phyloP scores from a whole-genome alignment of 148 eudicot species.

The Chenopodium formosanum region DNA sequence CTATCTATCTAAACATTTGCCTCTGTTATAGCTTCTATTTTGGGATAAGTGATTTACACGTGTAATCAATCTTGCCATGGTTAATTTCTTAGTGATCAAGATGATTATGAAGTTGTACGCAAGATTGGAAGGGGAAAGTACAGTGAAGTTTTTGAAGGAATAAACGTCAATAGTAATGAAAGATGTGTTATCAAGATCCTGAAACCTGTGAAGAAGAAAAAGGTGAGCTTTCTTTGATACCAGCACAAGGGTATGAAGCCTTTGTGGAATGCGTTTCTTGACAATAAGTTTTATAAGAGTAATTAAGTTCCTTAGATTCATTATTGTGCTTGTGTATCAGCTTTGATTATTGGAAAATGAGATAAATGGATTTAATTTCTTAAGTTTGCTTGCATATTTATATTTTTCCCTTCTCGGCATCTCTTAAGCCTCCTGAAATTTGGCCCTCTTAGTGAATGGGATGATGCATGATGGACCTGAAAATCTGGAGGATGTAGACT shows the following conservation, averaged over 20 bases:
- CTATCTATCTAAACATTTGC: background rate
- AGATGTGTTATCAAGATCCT: constrained; percentile 86
- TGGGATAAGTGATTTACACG: constrained; percentile 14
- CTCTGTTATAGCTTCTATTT: constrained; percentile 9
- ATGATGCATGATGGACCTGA: background rate
- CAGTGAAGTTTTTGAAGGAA: constrained; percentile 97
- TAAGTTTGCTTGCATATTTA: background rate
- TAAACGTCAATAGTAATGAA: constrained; percentile 80
- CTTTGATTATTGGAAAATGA: background rate
- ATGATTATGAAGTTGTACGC: constrained; percentile 97
- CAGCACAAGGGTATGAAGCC: background rate
- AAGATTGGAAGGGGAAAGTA: constrained; percentile 98
- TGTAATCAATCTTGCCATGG: constrained; percentile 19
- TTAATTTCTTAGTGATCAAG: constrained; percentile 66
- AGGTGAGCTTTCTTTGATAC: constrained; percentile 46
- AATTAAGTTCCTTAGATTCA: background rate
- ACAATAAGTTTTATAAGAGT: background rate
- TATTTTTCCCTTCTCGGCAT: background rate
- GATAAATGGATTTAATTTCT: background rate
- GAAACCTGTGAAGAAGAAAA: constrained; percentile 95
- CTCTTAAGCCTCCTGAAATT: background rate
- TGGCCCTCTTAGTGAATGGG: background rate
- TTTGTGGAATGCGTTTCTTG: background rate
- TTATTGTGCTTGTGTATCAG: background rate
- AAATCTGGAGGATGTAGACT: background rate